Conservation (phyloP, 495 filamentous ascomycete species). For the Tuber calosporum region DNA sequence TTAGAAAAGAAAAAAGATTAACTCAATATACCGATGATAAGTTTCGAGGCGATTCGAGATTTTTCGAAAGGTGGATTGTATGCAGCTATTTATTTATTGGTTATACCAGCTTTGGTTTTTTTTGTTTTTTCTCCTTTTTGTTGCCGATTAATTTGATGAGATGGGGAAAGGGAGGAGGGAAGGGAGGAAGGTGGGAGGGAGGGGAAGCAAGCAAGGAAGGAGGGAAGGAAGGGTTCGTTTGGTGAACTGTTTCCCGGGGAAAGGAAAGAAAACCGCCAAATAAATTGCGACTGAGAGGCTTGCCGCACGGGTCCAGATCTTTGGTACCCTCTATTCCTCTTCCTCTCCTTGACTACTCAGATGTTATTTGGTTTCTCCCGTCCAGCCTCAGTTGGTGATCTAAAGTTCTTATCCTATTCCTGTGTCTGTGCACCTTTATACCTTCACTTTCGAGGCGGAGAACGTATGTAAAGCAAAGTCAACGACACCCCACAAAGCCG, state of each 20-base stretch:
- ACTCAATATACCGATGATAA: not conserved
- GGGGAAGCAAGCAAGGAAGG: not conserved
- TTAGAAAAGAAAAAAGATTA: not conserved
- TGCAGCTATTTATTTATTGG: slow-evolving; percentile 1
- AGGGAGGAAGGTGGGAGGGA: not conserved
- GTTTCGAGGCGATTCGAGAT: not conserved
- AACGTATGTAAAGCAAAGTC: not conserved
- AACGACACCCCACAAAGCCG: slow-evolving; percentile 31
- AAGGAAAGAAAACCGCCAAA: not conserved
- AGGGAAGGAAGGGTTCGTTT: not conserved
- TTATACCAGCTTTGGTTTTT: not conserved
- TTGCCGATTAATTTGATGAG: not conserved
- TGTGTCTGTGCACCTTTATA: slow-evolving; percentile 1
- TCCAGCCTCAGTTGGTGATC: not conserved
- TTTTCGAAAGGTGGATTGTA: not conserved
- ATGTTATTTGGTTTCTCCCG: not conserved
- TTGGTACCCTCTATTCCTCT: not conserved
- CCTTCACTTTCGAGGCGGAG: not conserved
- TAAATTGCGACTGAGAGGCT: not conserved
- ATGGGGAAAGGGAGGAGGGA: not conserved
- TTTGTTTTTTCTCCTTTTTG: not conserved
- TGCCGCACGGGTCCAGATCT: not conserved
- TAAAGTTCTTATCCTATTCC: not conserved
- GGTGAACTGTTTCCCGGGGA: not conserved
- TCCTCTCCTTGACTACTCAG: not conserved